Evolutionary conservation across 2,329 filamentous ascomycete species (phyloP).

Genomic region (Fusarium coicis): DNA sequence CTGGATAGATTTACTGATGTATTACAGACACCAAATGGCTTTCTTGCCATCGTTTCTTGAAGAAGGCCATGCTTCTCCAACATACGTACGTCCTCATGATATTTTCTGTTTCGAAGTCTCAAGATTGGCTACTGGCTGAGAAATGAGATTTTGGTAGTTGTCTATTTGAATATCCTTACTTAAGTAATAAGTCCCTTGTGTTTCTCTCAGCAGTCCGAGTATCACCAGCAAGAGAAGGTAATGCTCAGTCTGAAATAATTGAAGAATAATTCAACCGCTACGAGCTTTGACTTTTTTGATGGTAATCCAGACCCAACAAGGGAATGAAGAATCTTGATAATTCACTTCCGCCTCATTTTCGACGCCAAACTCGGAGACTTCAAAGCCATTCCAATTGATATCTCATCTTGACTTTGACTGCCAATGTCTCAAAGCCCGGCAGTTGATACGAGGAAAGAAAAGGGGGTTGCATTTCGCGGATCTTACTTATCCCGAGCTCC

Average conservation of each 20-base stretch:
- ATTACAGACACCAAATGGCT: no score
- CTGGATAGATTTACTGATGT: no score
- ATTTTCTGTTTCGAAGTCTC: fast-evolving
- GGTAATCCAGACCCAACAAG: not conserved
- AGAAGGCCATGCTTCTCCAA: no score
- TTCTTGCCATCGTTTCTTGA: no score
- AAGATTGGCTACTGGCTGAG: no score
- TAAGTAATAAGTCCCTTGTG: not conserved
- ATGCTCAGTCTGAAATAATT: not conserved
- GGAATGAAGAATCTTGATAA: not conserved
- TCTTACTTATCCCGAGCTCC: slow-evolving; percentile 30
- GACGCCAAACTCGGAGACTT: not conserved
- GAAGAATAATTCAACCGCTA: no score
- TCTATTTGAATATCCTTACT: not conserved
- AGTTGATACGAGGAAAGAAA: slow-evolving; percentile 6
- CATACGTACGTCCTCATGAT: not conserved
- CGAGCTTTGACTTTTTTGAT: no score
- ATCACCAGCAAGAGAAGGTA: not conserved
- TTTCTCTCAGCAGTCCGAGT: not conserved
- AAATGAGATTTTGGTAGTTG: not conserved
- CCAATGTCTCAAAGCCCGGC: not conserved
- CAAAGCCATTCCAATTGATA: no score
- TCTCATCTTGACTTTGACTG: fast-evolving
- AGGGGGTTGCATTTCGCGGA: slow-evolving; percentile 15
- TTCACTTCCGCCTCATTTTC: not conserved